Base-by-base conservation (phyloP, 2,329 filamentous ascomycete genomes). In the Botrytis squamosa region DNA sequence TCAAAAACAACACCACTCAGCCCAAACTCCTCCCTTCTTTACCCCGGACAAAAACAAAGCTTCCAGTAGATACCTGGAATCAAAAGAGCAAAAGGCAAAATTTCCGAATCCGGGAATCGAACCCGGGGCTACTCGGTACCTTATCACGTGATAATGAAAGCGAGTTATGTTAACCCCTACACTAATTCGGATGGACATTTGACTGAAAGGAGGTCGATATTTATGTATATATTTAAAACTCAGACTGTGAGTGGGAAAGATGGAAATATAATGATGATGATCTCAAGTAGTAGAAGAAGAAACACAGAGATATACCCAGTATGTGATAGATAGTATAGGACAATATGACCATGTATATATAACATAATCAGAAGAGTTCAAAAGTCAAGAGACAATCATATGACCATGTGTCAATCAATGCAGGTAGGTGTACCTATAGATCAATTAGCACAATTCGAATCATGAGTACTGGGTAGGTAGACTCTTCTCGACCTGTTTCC, bases 161-260 rank as follows among this genome's bases (percentile, higher is more conserved):
- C 52, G 52, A 57, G 52, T 57, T 57, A 57, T 57, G 52, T 57
- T 57, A 57, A 57, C 52, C 52, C 52, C 52, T 57, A 57, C 52
- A 57, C 52, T 57, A 57, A 57, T 57, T 57, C 52, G 52, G 52
- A 57, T 18, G 6, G 0, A 9, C 18, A 1, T 57, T 57, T 57
- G n/a, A 18, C 29, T 6, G 0, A 4, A 2, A 0, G 1, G 0
- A 0, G 0, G 0, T 0, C 0, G 0, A 29, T 18, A 8, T 29
- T 2, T 18, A 0, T 0, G 1, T 4, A 57, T 33, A 57, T 57
- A 29, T 29, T 9, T 18, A 33, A 4, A 0, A 2, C 2, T 0
- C 16, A 1, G 9, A 16, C 29, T 0, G 2, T 9, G 3, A 18
- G 14, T 7, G 29, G 5, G 0, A 57, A 33, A 29, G 3, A 10